Conservation (phyloP, 2,329 filamentous ascomycete species). For the Fusarium chuoi region DNA sequence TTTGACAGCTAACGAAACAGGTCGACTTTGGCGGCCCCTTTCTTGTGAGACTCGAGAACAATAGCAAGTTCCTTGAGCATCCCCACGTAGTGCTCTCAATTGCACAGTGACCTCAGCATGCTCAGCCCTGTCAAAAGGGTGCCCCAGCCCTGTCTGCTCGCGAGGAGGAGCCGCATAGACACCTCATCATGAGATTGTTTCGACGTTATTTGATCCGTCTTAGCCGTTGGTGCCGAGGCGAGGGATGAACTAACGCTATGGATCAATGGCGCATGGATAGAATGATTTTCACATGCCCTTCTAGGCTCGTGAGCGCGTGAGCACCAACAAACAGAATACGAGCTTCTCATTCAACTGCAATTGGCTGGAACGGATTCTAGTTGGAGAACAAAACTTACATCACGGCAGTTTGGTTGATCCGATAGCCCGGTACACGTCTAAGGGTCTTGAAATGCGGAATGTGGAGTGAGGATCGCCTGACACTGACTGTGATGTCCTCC, state of each 20-base stretch:
- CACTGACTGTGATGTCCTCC: neutral
- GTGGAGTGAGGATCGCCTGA: slow-evolving; percentile 24
- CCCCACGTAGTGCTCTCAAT: neutral
- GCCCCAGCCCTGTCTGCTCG: slow-evolving; percentile 2
- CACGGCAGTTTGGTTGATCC: slow-evolving; percentile 26
- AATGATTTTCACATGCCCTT: slow-evolving; percentile 34
- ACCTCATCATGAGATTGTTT: slow-evolving; percentile 19
- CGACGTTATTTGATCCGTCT: slow-evolving; percentile 2
- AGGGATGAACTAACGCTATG: slow-evolving; percentile 1
- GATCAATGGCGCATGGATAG: slow-evolving; percentile 4
- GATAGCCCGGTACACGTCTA: slow-evolving; percentile 5
- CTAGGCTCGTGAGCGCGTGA: slow-evolving; percentile 31
- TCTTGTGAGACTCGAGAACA: neutral
- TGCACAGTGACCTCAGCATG: slow-evolving; percentile 8
- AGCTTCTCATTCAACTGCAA: slow-evolving; percentile 10
- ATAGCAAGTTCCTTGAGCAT: neutral
- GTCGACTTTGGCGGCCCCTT: slow-evolving; percentile 17
- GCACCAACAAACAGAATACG: slow-evolving; percentile 30
- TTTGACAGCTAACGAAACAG: slow-evolving; percentile 25
- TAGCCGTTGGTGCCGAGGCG: slow-evolving; percentile 39
- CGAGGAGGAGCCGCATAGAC: slow-evolving; percentile 7
- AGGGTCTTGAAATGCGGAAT: slow-evolving; percentile 11
- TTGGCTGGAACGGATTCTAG: neutral
- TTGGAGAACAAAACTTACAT: neutral
- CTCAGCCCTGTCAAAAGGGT: neutral